These are phyloP conservation scores for Tetracladium setigerum DNA, from an alignment of 495 filamentous ascomycete genomes.

Conservation along the genomic window DNA sequence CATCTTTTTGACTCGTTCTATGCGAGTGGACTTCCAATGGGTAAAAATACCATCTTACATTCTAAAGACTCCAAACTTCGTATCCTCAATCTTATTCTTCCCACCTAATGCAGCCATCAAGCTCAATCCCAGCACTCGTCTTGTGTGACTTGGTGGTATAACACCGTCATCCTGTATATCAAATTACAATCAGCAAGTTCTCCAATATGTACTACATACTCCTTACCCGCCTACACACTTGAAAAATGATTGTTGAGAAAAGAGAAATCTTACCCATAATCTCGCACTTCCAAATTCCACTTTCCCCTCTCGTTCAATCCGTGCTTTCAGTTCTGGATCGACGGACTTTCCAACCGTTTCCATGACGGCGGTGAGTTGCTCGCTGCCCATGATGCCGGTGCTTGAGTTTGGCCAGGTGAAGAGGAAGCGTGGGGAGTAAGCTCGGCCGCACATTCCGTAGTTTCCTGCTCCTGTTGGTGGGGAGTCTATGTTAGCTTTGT, in stretches of 20 bases:
- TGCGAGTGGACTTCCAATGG: too few species aligned
- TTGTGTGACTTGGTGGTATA: constrained; percentile 83
- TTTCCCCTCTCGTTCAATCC: constrained; percentile 88
- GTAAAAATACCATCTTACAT: constrained; percentile 49
- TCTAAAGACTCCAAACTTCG: constrained; percentile 89
- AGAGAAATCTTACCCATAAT: constrained; percentile 61
- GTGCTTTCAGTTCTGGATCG: constrained; percentile 70
- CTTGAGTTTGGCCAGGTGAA: constrained; percentile 98
- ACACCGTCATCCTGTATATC: constrained; percentile 70
- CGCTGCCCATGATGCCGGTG: constrained; percentile 92
- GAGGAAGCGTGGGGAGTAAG: constrained; percentile 81
- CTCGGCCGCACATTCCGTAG: constrained; percentile 79
- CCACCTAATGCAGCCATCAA: constrained; percentile 72
- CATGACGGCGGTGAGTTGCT: constrained; percentile 92
- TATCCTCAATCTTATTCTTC: constrained; percentile 52
- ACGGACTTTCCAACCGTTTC: constrained; percentile 80
- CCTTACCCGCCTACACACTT: not conserved
- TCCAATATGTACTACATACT: not conserved
- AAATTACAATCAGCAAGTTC: constrained; percentile 20
- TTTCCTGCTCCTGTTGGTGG: constrained; percentile 40
- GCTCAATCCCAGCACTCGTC: constrained; percentile 74
- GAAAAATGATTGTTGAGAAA: not conserved
- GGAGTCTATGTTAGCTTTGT: too few species aligned
- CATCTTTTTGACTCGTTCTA: too few species aligned
- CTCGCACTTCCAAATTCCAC: constrained; percentile 82